Percentiles rank a stretch among this genome's conserved stretches.
Evolutionary conservation across 305 asterid species (phyloP).

Genomic region (Fraxinus nigra): DNA sequence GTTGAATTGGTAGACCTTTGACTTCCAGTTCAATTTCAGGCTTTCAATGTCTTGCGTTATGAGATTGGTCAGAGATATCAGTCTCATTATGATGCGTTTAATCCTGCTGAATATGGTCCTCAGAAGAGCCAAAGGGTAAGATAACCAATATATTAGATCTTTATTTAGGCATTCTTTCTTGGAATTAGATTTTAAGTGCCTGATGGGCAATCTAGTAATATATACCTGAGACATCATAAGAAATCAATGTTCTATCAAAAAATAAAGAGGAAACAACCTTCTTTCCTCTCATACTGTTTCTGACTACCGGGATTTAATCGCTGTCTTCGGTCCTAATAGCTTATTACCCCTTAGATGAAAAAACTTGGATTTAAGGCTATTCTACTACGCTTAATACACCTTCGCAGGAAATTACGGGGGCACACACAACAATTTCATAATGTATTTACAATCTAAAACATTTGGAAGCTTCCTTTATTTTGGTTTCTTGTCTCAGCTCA

Average conservation of each 20-base stretch:
- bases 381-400: not conserved
- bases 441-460: not conserved
- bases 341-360: not conserved
- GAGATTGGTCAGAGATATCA: constrained; percentile 87
- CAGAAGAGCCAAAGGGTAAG: constrained; percentile 93
- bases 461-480: not conserved
- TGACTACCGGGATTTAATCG: not conserved
- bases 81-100: constrained; percentile 89
- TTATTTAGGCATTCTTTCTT: constrained; percentile 15
- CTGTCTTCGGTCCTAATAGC: not conserved
- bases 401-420: not conserved
- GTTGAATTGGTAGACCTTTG: constrained; percentile 21
- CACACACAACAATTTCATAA: not conserved
- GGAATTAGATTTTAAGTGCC: not conserved
- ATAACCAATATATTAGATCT: constrained; percentile 5
- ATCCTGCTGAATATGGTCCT: constrained; percentile 88
- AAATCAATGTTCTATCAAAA: not conserved
- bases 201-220: not conserved
- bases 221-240: not conserved
- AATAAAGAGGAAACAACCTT: not conserved
- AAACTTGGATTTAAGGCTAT: not conserved
- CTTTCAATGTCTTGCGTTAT: constrained; percentile 82
- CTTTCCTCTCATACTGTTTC: not conserved
- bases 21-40: constrained; percentile 45
- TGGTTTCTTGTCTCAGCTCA: not conserved